phyloP scores from a whole-genome alignment of 805 yeast genomes.

The Candida vartiovaarae region DNA sequence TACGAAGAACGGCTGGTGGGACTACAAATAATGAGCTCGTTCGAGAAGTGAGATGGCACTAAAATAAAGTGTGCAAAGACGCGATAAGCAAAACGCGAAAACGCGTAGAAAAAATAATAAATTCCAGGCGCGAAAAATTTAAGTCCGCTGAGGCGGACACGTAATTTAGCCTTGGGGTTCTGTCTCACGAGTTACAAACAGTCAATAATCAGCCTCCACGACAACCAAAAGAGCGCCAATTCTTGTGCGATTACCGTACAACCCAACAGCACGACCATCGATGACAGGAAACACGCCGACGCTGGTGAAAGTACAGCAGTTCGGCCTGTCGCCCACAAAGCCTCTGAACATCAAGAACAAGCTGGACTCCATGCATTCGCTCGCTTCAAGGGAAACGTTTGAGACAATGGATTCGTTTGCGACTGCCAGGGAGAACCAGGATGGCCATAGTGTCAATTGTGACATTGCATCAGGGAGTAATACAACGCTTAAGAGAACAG shows the following conservation, averaged over 20 bases:
- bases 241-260: too few species aligned
- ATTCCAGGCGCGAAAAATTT: not conserved
- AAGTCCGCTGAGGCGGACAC: too few species aligned
- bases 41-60: conserved; percentile 12
- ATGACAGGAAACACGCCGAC: not conserved
- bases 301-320: not conserved
- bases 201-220: too few species aligned
- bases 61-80: too few species aligned
- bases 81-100: not conserved
- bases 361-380: conserved; percentile 8
- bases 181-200: too few species aligned
- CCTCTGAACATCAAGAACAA: conserved; percentile 16
- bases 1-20: conserved; percentile 52
- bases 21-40: conserved; percentile 28
- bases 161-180: too few species aligned
- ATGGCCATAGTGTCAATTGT: not conserved
- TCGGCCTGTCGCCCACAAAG: conserved; percentile 18
- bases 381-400: conserved; percentile 9
- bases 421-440: conserved; percentile 17
- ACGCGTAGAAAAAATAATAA: not conserved
- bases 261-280: too few species aligned
- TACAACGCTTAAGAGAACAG: too few species aligned
- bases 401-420: conserved; percentile 12
- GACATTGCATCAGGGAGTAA: too few species aligned
- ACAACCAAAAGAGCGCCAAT: too few species aligned